Evolutionary conservation across 805 yeast genomes (phyloP), one percentile per base, ranked within the genome.

Genomic region (Candida railenensis): DNA sequence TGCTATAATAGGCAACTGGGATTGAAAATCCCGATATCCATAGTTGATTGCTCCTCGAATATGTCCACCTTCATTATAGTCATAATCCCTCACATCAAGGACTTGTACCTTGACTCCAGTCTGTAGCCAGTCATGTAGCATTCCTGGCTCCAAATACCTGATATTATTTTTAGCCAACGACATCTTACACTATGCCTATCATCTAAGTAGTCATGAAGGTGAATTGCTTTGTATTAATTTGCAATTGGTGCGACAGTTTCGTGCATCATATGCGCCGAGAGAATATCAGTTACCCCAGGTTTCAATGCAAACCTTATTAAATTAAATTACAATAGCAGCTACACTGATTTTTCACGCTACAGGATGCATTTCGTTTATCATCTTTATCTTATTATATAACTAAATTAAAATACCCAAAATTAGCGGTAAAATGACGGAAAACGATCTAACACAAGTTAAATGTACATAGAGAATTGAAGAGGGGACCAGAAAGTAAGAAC

Each of bases 21-120:
- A 8, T 25, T 40, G 34, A 25, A 40, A 40, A 20, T 18, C 19
- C 14, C 37, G 25, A 32, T 40, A 40, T 22, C 18, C 36, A 20
- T 40, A 40, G 22, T 40, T 40, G 34, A 40, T 19, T 5, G 43
- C 43, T 20, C 43, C 43, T 19, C 18, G 22, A 5, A 40, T 40
- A 18, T 40, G 43, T 22, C 43, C 43, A 11, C 43, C 43, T 28
- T 40, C 43, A 18, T 40, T 28, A 20, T 25, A 40, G 22, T 40
- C 43, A 20, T 22, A 40, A n/a, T 40, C 43, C 19, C 43, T 25
- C 15, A 40, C 43, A 25, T 40, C 43, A n/a, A 40, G 11, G 5
- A 40, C 34, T n/a, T n/a, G 7, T 4, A 40, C 34, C 8, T 40
- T 32, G 4, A 25, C 36, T 15, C 43, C 34, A 5, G 21, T 4